Base-by-base conservation (phyloP, 1,284 basidiomycete species). In the Austroboletus novae-zelandiae region DNA sequence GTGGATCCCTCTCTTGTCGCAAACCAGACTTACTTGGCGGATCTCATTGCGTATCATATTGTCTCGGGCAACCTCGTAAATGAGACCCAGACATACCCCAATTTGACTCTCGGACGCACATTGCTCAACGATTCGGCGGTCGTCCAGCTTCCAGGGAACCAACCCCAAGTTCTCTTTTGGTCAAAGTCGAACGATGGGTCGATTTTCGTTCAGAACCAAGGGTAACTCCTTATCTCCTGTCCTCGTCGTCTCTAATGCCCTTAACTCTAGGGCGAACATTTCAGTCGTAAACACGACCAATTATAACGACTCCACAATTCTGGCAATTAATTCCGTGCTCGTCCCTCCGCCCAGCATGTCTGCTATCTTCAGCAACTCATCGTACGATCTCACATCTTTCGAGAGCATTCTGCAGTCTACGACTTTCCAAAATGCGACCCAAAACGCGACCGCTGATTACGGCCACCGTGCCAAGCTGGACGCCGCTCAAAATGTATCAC, bases 151-250 rank as follows among this genome's bases (percentile, higher is more conserved):
- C 81, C 83, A 61, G 83, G 75, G 5, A 73, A 73, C 55, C 72
- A 75, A 57, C 71, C 73, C 10, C 86, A 89, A 58, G 89, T 86
- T 8, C 67, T 90, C 11, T 80, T 79, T 0, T 84, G 82, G 83
- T 74, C 80, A 18, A 74, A 71, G 34, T 58, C 50, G 34, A 59
- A 45, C 9, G 70, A 79, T 51, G 74, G 74, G 18, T 74, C 76
- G 1, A 66, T 76, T 7, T 72, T 74, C 32, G 71, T 86, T 17
- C 62, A 83, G 42, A 83, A 86, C 53, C 80, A 84, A 59, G 64
- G 64, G 82, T 83, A 54, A 50, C 72, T 57, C 30, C 14, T 27
- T 14, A 41, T 34, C 7, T 14, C 43, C 3, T 32, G 8, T 10
- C 11, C n/a, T 23, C 25, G 10, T 23, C 9, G 14, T 36, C 29